Evolutionary conservation across 1,284 basidiomycete genomes (phyloP).

Genomic region (Gymnopus androsaceus): DNA sequence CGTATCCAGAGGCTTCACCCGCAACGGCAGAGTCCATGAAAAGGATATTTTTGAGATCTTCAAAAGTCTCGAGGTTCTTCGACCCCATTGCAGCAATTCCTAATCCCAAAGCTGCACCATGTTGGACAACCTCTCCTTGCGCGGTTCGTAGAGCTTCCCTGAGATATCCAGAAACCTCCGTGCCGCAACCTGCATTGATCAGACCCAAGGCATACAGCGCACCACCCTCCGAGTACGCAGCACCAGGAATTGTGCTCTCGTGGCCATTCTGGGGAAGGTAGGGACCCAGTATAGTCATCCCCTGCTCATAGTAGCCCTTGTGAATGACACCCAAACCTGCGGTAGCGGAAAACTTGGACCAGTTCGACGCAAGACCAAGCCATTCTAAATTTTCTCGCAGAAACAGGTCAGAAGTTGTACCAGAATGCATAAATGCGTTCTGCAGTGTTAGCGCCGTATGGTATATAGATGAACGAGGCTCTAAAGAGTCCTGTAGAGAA

Average conservation of each 20-base stretch:
- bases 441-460: slow-evolving; percentile 93
- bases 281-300: slow-evolving; percentile 89
- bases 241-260: slow-evolving; percentile 70
- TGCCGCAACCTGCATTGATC: slow-evolving; percentile 87
- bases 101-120: slow-evolving; percentile 92
- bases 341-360: slow-evolving; percentile 97
- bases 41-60: slow-evolving; percentile 84
- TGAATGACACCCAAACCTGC: slow-evolving; percentile 95
- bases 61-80: slow-evolving; percentile 85
- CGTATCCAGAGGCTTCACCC: slow-evolving; percentile 91
- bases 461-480: slow-evolving; percentile 92
- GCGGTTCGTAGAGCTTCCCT: slow-evolving; percentile 75
- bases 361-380: slow-evolving; percentile 91
- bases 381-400: slow-evolving; percentile 94
- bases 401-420: slow-evolving; percentile 92
- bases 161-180: slow-evolving; percentile 74
- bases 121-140: slow-evolving; percentile 86
- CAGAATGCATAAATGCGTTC: slow-evolving; percentile 95
- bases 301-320: slow-evolving; percentile 92
- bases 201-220: slow-evolving; percentile 92
- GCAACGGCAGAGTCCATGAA: slow-evolving; percentile 94
- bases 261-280: slow-evolving; percentile 83
- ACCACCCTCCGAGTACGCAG: slow-evolving; percentile 90
- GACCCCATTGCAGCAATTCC: slow-evolving; percentile 93
- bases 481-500: slow-evolving; percentile 74